These are phyloP conservation scores for Cokeromyces recurvatus DNA, from an alignment of 371 early-diverging fungal genomes.

Conservation along the genomic window DNA sequence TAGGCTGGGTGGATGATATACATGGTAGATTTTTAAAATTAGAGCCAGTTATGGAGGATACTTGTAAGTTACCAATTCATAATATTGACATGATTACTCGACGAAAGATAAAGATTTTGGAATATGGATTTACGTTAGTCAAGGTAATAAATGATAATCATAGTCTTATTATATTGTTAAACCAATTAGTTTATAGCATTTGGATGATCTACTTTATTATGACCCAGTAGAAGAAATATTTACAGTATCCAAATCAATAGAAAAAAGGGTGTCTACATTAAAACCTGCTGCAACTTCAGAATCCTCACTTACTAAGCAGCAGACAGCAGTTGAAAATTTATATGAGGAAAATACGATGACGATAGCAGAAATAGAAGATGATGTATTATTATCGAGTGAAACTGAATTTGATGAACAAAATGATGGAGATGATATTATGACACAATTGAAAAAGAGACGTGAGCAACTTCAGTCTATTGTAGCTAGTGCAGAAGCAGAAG, in stretches of 20 bases:
- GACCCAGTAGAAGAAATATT: constrained; percentile 39
- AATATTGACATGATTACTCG: constrained; percentile 1
- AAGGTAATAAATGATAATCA: constrained; percentile 29
- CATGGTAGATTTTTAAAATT: constrained; percentile 26
- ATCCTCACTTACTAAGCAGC: too few relatives aligned
- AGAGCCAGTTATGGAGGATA: not conserved
- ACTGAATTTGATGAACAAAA: constrained; percentile 29
- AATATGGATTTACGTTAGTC: constrained; percentile 43
- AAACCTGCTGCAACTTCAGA: not conserved
- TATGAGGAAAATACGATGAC: constrained; percentile 6
- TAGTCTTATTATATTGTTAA: not conserved
- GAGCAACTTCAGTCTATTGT: constrained; percentile 32
- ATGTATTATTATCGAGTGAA: constrained; percentile 30
- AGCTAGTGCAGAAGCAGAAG: constrained; percentile 15
- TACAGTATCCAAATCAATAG: constrained; percentile 7
- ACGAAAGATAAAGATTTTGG: constrained; percentile 31
- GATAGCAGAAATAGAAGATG: constrained; percentile 39
- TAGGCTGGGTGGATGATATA: constrained; percentile 47
- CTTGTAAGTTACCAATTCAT: not conserved
- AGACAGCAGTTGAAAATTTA: too few relatives aligned
- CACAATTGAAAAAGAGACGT: constrained; percentile 39
- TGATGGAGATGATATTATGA: constrained; percentile 37
- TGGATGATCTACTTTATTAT: constrained; percentile 27
- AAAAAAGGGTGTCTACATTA: constrained; percentile 3
- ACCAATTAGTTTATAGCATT: constrained; percentile 18